Evolutionary conservation across 2,329 filamentous ascomycete genomes (phyloP).

Genomic region (Aspergillus sp.): DNA sequence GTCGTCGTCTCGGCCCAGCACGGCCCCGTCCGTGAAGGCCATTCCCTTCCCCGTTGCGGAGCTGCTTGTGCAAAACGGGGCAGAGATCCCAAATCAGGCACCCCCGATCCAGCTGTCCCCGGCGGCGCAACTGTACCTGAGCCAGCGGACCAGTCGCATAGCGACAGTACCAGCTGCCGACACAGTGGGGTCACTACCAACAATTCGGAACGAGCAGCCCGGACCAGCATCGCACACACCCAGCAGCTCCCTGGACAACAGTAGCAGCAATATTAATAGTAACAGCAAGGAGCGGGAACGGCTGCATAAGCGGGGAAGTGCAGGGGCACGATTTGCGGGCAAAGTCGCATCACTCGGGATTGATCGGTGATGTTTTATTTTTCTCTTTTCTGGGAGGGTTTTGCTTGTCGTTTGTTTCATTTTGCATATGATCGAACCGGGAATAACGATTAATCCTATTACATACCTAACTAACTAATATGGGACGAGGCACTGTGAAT

Average conservation of each 20-base stretch:
- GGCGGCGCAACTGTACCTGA: slow-evolving; percentile 74
- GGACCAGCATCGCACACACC: slow-evolving; percentile 22
- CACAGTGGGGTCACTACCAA: slow-evolving; percentile 54
- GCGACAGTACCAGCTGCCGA: slow-evolving; percentile 36
- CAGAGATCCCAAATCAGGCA: slow-evolving; percentile 66
- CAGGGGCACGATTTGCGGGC: slow-evolving; percentile 58
- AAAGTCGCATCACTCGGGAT: slow-evolving; percentile 39
- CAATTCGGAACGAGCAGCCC: slow-evolving; percentile 31
- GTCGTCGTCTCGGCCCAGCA: slow-evolving; percentile 17
- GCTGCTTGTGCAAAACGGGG: slow-evolving; percentile 85
- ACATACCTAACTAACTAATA: no score
- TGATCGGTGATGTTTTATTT: slow-evolving; percentile 25
- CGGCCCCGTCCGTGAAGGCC: slow-evolving; percentile 33
- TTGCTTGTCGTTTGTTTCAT: neutral
- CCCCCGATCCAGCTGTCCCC: slow-evolving; percentile 77
- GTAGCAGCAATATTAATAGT: slow-evolving; percentile 11
- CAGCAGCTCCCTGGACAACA: slow-evolving; percentile 23
- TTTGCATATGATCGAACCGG: no score
- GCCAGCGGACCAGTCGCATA: slow-evolving; percentile 54
- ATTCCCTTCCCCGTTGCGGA: slow-evolving; percentile 83
- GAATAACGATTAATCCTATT: no score
- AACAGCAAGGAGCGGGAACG: slow-evolving; percentile 53
- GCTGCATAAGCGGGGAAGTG: slow-evolving; percentile 71
- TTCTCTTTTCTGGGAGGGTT: neutral
- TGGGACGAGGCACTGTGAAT: no score